Percentiles rank a stretch among this genome's conserved stretches.
Conservation (phyloP, 495 filamentous ascomycete species). For the Neurospora sublineolata region DNA sequence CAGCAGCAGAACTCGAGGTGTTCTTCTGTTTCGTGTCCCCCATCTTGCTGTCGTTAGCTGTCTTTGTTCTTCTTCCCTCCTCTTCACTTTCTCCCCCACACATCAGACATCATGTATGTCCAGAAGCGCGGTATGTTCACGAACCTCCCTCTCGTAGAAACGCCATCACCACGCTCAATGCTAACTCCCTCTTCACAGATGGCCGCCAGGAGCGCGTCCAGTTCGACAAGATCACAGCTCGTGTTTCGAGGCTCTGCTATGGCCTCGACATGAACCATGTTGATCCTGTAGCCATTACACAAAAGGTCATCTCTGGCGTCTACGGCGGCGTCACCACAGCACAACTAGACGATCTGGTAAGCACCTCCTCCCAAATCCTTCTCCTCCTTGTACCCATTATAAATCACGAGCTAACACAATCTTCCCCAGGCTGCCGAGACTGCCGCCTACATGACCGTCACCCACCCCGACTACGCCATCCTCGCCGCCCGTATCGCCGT, state of each 20-base stretch:
- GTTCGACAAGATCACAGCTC: slow-evolving; percentile 99
- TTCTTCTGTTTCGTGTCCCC: background rate
- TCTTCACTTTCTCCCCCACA: background rate
- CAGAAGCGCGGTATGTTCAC: slow-evolving; percentile 45
- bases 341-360: slow-evolving; percentile 91
- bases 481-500: slow-evolving; percentile 97
- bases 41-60: background rate
- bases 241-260: slow-evolving; percentile 94
- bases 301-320: slow-evolving; percentile 98
- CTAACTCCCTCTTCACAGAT: slow-evolving; percentile 43
- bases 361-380: slow-evolving; percentile 16
- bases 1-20: background rate
- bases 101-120: slow-evolving; percentile 40
- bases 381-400: background rate
- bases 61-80: background rate
- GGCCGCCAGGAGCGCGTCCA: slow-evolving; percentile 99
- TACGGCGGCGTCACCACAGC: slow-evolving; percentile 96
- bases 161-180: slow-evolving; percentile 1
- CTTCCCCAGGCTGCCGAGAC: slow-evolving; percentile 80
- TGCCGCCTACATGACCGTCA: slow-evolving; percentile 98
- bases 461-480: slow-evolving; percentile 97
- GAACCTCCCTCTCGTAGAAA: background rate
- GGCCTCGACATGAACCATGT: slow-evolving; percentile 93
- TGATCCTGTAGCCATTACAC: slow-evolving; percentile 93
- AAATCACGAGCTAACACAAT: slow-evolving; percentile 7